phyloP scores from a whole-genome alignment of 2,329 filamentous ascomycete species.

The Monilinia laxa region DNA sequence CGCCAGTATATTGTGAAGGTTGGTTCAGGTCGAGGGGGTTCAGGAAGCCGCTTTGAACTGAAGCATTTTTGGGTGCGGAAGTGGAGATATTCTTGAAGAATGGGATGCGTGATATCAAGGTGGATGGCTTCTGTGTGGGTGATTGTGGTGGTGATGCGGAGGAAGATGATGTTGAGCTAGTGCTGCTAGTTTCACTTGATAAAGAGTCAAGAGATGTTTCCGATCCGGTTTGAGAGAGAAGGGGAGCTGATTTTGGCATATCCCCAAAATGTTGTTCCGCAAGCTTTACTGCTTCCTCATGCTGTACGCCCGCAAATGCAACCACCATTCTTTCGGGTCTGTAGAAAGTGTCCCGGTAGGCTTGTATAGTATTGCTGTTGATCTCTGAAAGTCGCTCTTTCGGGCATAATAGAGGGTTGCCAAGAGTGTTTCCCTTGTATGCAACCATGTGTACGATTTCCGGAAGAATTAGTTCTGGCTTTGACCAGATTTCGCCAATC shows the following conservation, averaged over 20 bases:
- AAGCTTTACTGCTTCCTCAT: slow-evolving; percentile 74
- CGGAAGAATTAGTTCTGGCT: slow-evolving; percentile 91
- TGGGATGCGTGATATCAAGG: slow-evolving; percentile 77
- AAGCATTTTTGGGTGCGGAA: slow-evolving; percentile 63
- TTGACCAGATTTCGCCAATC: slow-evolving; percentile 95
- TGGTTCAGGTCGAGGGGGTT: slow-evolving; percentile 49
- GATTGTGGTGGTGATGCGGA: slow-evolving; percentile 42
- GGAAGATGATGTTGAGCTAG: slow-evolving; percentile 42
- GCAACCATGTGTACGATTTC: slow-evolving; percentile 95
- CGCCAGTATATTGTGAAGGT: slow-evolving; percentile 85
- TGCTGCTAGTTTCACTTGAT: slow-evolving; percentile 37
- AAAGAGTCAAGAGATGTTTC: slow-evolving; percentile 54
- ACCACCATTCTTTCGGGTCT: slow-evolving; percentile 88
- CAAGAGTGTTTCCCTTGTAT: slow-evolving; percentile 93
- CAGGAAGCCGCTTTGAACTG: slow-evolving; percentile 49
- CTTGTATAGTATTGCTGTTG: slow-evolving; percentile 67
- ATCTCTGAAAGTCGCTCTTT: slow-evolving; percentile 77
- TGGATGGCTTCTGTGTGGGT: slow-evolving; percentile 54
- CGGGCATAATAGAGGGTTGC: slow-evolving; percentile 89
- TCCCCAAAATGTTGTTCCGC: slow-evolving; percentile 87
- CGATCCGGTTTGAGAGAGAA: slow-evolving; percentile 55
- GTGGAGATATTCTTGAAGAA: slow-evolving; percentile 89
- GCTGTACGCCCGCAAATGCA: slow-evolving; percentile 89
- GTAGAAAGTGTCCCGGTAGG: slow-evolving; percentile 82
- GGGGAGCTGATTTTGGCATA: slow-evolving; percentile 63